Evolutionary conservation across 345 rosid species (phyloP), one percentile per base, ranked within the genome.

Genomic region (Euphorbia peplus): DNA sequence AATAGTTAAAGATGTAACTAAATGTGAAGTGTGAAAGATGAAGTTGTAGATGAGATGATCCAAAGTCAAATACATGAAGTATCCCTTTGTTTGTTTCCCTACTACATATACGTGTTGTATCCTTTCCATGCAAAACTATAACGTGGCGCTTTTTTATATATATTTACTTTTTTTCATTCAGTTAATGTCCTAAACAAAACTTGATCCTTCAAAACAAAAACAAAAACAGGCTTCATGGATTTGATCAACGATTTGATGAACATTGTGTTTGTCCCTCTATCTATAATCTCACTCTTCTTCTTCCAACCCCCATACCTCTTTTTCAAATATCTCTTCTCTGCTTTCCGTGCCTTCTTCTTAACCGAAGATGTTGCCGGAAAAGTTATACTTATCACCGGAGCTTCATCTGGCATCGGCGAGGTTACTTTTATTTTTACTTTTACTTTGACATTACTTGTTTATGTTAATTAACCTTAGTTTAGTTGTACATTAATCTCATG

Each of bases 401-500:
- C 88, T 57, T 85, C 90, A 62, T 88, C 92, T 0, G 92, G 89
- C 61, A 82, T 88, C 18, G 95, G 91, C 24, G 81, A 88, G 88
- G 93, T 84, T 41, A 30, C 21, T 25, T 1, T 53, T 8, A 4
- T 3, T 53, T 53, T 5, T 28, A 19, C 28, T 21, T 11, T n/a
- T n/a, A n/a, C n/a, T n/a, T n/a, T n/a, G n/a, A n/a, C n/a, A n/a
- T n/a, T n/a, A n/a, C n/a, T n/a, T 22, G 9, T 53, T 12, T 4
- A 47, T 21, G 54, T 18, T 21, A 21, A 22, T 53, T 22, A 21
- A 4, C 11, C 28, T 53, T 8, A 10, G n/a, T n/a, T 14, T 50
- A 7, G 28, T 13, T 53, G 21, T 53, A 53, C 3, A n/a, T 53
- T 6, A 21, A 3, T 52, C n/a, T 52, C 6, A 19, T 52, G 1